Base-by-base conservation (phyloP, 768 basidiomycete genomes). In the Lepiota brunneoincarnata region DNA sequence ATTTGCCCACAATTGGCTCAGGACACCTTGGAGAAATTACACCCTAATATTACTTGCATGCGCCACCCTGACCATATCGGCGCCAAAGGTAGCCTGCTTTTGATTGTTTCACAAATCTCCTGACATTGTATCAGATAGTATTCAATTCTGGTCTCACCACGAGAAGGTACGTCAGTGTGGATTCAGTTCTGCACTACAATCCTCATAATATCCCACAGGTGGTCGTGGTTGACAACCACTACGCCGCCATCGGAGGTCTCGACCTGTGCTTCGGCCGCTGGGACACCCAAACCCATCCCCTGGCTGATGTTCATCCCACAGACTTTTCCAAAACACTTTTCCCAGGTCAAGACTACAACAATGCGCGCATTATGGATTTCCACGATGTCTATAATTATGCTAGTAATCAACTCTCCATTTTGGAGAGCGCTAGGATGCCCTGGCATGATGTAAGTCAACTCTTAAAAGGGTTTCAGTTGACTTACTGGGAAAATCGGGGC, bases 261-360 rank as follows among this genome's bases (percentile, higher is more conserved):
- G 97, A 99, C 67, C 77, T 97, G 15, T 98, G 93, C 73, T 97
- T 94, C 61, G 97, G 97, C 10, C 87, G 97, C 17, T 99, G 96
- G 95, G 97, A 98, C 70, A 92, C 90, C 0, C 84, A 91, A 64
- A 88, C 75, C 37, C 90, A 93, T 66, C 94, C 94, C 1, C 79
- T 98, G 36, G 89, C 94, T 3, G 96, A 99, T 63, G 91, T 84
- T 2, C 94, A 98, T 64, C 93, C 93, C 0, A 92, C 92, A 2
- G 78, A 94, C 61, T 93, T 94, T 64, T 69, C 71, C 17, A 78
- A 77, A 49, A 92, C 91, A 1, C 76, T 98, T 23, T 98, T 96
- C 76, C 91, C 96, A 0, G 96, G 96, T 1, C 79, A 97, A 68
- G 94, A 95, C 64, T 96, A 89, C 71, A 95, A 97, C 67, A 92